A percentile compares a stretch with the other conserved stretches of the same genome.
phyloP scores from a whole-genome alignment of 208 protist genomes.

The Novymonas esmeraldas region DNA sequence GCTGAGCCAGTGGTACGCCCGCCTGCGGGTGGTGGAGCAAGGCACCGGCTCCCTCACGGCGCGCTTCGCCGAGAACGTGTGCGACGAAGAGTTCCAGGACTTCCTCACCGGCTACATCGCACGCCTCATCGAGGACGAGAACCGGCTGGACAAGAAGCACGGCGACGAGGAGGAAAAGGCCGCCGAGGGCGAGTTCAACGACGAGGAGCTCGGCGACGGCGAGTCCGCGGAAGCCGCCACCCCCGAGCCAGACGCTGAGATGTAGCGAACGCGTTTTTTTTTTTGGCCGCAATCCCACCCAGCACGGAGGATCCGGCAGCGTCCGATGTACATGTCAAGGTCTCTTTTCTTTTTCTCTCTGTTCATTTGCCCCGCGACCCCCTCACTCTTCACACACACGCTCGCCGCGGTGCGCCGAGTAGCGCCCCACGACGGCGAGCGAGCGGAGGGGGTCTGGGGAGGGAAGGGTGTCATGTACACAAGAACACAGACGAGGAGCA shows the following conservation, averaged over 20 bases:
- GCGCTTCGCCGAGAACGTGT: slow-evolving; percentile 61
- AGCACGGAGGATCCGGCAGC: too few species aligned
- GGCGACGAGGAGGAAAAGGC: slow-evolving; percentile 5
- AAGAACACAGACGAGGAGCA: too few species aligned
- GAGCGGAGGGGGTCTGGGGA: too few species aligned
- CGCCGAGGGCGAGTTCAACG: slow-evolving; percentile 17
- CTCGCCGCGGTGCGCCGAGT: too few species aligned
- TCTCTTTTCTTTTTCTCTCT: too few species aligned
- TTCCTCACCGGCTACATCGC: slow-evolving; percentile 49
- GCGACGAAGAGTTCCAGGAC: slow-evolving; percentile 44
- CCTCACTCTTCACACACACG: too few species aligned
- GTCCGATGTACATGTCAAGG: too few species aligned
- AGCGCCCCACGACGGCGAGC: too few species aligned
- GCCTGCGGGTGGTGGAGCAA: slow-evolving; percentile 52
- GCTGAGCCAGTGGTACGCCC: slow-evolving; percentile 68
- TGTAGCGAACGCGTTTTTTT: slow-evolving; percentile 8
- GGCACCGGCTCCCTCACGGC: slow-evolving; percentile 43
- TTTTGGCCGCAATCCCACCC: too few species aligned
- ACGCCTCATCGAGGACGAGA: slow-evolving; percentile 62
- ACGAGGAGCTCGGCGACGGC: slow-evolving; percentile 8
- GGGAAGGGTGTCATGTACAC: too few species aligned
- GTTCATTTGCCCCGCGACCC: too few species aligned
- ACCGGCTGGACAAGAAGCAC: slow-evolving; percentile 46
- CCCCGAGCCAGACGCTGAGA: slow-evolving; percentile 3
- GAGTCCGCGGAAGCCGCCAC: not conserved